Evolutionary conservation across 192 early-diverging fungal genomes (phyloP).

Genomic region (Backusella circina): DNA sequence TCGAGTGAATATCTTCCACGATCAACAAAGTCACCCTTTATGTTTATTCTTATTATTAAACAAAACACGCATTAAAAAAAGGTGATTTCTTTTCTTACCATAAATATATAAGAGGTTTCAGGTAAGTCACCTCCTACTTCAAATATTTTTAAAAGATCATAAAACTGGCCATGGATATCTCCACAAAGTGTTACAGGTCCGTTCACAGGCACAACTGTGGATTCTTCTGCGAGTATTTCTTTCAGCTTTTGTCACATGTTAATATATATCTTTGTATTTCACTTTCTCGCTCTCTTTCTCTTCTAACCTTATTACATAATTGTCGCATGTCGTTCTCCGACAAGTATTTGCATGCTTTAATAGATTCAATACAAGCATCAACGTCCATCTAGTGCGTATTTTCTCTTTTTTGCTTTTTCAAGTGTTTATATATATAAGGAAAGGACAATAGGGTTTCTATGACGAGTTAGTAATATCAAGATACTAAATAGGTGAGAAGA

Average conservation of each 20-base stretch:
- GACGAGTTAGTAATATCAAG: background rate
- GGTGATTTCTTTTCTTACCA: slow-evolving; percentile 65
- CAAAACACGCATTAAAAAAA: background rate
- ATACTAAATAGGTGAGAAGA: background rate
- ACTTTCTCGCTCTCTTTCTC: background rate
- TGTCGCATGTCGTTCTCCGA: slow-evolving; percentile 93
- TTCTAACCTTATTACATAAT: slow-evolving; percentile 88
- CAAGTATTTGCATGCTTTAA: slow-evolving; percentile 89
- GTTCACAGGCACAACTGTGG: slow-evolving; percentile 91
- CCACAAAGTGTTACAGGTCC: slow-evolving; percentile 96
- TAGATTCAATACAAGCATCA: slow-evolving; percentile 89
- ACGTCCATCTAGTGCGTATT: slow-evolving; percentile 25
- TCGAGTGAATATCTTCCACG: slow-evolving; percentile 94
- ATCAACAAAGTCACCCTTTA: slow-evolving; percentile 97
- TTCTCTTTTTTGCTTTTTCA: background rate
- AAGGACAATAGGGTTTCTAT: background rate
- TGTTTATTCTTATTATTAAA: background rate
- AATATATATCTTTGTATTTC: slow-evolving; percentile 6
- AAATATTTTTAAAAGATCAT: slow-evolving; percentile 93
- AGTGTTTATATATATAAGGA: background rate
- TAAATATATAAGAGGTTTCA: slow-evolving; percentile 92
- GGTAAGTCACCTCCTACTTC: slow-evolving; percentile 92
- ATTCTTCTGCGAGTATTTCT: slow-evolving; percentile 94
- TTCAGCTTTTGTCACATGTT: slow-evolving; percentile 56
- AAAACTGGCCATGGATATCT: slow-evolving; percentile 97